phyloP scores from a whole-genome alignment of 805 yeast genomes.

The Candida quercuum region DNA sequence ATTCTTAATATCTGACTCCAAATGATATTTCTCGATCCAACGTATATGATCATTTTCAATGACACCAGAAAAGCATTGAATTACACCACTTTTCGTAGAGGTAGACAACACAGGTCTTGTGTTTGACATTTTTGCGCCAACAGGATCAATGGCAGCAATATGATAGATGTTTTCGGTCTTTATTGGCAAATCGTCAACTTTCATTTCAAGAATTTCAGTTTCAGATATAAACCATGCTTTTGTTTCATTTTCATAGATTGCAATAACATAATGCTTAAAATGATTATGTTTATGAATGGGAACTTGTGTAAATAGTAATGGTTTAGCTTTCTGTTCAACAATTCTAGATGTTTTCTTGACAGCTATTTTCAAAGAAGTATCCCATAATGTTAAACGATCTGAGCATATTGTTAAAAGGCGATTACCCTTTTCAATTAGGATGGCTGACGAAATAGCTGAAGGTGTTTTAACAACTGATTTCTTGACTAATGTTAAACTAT shows the following conservation, averaged over 20 bases:
- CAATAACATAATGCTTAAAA: slow-evolving; percentile 41
- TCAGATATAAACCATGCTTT: slow-evolving; percentile 35
- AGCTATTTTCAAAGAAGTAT: slow-evolving; percentile 35
- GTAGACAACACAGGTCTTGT: slow-evolving; percentile 46
- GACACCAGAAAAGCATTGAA: slow-evolving; percentile 42
- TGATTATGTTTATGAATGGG: slow-evolving; percentile 29
- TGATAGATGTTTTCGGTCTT: slow-evolving; percentile 31
- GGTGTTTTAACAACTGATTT: slow-evolving; percentile 40
- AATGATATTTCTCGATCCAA: slow-evolving; percentile 48
- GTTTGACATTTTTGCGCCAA: slow-evolving; percentile 32
- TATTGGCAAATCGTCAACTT: slow-evolving; percentile 35
- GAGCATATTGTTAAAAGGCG: slow-evolving; percentile 40
- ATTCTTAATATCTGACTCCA: slow-evolving; percentile 51
- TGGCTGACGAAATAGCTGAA: slow-evolving; percentile 41
- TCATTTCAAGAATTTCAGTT: slow-evolving; percentile 24
- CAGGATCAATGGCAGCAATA: slow-evolving; percentile 66
- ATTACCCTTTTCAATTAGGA: slow-evolving; percentile 43
- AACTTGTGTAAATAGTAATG: slow-evolving; percentile 29
- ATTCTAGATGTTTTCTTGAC: slow-evolving; percentile 15
- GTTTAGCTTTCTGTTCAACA: slow-evolving; percentile 10
- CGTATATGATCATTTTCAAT: slow-evolving; percentile 26
- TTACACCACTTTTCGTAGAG: slow-evolving; percentile 46
- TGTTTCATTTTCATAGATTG: slow-evolving; percentile 38
- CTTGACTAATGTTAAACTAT: slow-evolving; percentile 30
- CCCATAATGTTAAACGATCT: slow-evolving; percentile 53